These are phyloP conservation scores for Domatiomyces catenatus DNA, from an alignment of 2,329 filamentous ascomycete species.

Conservation along the genomic window DNA sequence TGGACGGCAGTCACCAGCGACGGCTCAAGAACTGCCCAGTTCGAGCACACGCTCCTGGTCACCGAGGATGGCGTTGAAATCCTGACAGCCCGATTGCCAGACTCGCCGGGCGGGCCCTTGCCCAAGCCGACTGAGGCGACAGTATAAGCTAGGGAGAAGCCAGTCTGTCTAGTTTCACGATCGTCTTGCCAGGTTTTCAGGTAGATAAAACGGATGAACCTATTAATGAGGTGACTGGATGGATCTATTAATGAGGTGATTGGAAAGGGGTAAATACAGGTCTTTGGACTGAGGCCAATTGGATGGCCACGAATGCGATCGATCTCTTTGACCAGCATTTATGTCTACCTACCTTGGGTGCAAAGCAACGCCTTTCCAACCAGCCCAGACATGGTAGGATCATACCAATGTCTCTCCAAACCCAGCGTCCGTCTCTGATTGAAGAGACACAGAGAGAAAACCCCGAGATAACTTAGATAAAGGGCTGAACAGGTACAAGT, in stretches of 20 bases:
- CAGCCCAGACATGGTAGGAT: too few species aligned
- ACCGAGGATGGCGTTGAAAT: conserved; percentile 72
- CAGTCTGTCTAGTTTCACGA: too few species aligned
- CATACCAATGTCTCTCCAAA: too few species aligned
- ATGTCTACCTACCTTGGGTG: too few species aligned
- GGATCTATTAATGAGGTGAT: not conserved
- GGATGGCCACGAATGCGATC: not conserved
- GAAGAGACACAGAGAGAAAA: too few species aligned
- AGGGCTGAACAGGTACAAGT: too few species aligned
- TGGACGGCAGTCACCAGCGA: conserved; percentile 94
- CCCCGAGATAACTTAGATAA: too few species aligned
- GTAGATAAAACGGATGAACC: not conserved
- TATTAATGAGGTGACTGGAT: not conserved
- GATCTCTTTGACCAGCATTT: too few species aligned
- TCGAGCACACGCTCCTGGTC: conserved; percentile 76
- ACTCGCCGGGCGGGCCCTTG: conserved; percentile 61
- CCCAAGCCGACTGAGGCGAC: conserved; percentile 18
- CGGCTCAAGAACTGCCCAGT: conserved; percentile 80
- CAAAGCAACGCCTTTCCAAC: too few species aligned
- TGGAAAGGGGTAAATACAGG: not conserved
- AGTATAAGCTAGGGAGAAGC: not conserved
- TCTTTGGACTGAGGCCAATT: too few species aligned
- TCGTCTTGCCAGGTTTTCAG: not conserved
- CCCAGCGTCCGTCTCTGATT: too few species aligned
- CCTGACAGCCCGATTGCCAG: conserved; percentile 54